Base-by-base conservation (phyloP, 1,284 basidiomycete genomes). In the Boletus albobrunnescens region DNA sequence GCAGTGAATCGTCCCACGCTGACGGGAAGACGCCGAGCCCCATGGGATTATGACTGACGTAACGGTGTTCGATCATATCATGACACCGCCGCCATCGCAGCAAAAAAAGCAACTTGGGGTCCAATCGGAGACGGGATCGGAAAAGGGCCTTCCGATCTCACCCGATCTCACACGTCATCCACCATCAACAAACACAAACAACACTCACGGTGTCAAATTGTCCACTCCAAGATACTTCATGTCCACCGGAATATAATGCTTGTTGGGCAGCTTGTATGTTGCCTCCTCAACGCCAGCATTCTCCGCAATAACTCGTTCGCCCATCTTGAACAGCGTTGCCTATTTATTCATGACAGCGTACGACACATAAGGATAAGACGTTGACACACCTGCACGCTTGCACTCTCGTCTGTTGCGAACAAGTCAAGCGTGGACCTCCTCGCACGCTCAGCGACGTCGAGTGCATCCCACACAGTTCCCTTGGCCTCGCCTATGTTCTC, bases 321-420 rank as follows among this genome's bases (percentile, higher is more conserved):
- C 88, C 82, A 96, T 96, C 68, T 87, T 89, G 78, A 87, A 96
- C 49, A 94, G 73, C 37, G 92, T 95, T 12, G 93, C 92, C 84
- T 92, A 59, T 44, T 5, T 14, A 20, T 9, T 32, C 26, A 13
- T 52, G 27, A 33, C 41, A 47, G 28, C 14, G n/a, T 46, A 33
- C 9, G 24, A 22, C 17, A 0, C 23, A 10, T 12, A 39, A 13
- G 2, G 0, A 22, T 49, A 19, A 2, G 2, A 16, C 26, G 17
- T 3, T 1, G 17, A 63, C 76, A 40, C 54, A 87, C 88, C 79
- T 95, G 93, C 6, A 98, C 94, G 58, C 85, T 89, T 8, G 91
- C 92, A 60, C 90, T 93, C 63, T 94, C 85, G 58, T 97, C 91
- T 23, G 74, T 71, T 2, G 93, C 91, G 64, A 97, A 98, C 2